These are phyloP conservation scores for Linnemannia hyalina DNA, from an alignment of 192 early-diverging fungal species.

Conservation along the genomic window DNA sequence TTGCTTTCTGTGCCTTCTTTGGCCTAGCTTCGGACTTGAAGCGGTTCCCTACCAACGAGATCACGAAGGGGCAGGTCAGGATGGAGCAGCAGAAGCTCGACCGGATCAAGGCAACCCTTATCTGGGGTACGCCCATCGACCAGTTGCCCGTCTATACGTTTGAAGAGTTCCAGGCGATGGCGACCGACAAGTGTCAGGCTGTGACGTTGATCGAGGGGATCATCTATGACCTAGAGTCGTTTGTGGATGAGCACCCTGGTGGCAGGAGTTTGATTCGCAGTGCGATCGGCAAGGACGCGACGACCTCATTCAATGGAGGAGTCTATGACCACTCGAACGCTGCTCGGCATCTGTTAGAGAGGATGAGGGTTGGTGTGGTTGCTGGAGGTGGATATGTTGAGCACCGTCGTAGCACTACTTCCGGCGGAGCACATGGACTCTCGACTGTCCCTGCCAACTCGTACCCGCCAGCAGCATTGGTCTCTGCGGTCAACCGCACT, in stretches of 20 bases:
- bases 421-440: background rate
- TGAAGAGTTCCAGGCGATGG: slow-evolving; percentile 74
- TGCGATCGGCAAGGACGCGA: slow-evolving; percentile 88
- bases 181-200: slow-evolving; percentile 72
- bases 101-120: slow-evolving; percentile 66
- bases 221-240: slow-evolving; percentile 84
- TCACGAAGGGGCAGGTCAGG: slow-evolving; percentile 79
- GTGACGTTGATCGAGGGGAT: slow-evolving; percentile 87
- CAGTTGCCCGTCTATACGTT: slow-evolving; percentile 77
- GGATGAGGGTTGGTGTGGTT: slow-evolving; percentile 75
- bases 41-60: slow-evolving; percentile 84
- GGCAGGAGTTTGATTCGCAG: slow-evolving; percentile 78
- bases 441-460: slow-evolving; percentile 21
- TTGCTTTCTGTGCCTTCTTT: slow-evolving; percentile 64
- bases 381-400: slow-evolving; percentile 54
- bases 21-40: slow-evolving; percentile 82
- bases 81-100: slow-evolving; percentile 87
- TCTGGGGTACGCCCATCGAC: slow-evolving; percentile 80
- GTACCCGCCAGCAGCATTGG: slow-evolving; percentile 15
- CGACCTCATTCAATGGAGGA: slow-evolving; percentile 89
- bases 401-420: slow-evolving; percentile 38
- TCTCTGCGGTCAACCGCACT: slow-evolving; percentile 8
- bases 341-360: slow-evolving; percentile 85
- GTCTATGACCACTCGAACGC: slow-evolving; percentile 93
- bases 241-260: slow-evolving; percentile 92